phyloP scores from a whole-genome alignment of 768 basidiomycete genomes.

The Serpula lacrymans region DNA sequence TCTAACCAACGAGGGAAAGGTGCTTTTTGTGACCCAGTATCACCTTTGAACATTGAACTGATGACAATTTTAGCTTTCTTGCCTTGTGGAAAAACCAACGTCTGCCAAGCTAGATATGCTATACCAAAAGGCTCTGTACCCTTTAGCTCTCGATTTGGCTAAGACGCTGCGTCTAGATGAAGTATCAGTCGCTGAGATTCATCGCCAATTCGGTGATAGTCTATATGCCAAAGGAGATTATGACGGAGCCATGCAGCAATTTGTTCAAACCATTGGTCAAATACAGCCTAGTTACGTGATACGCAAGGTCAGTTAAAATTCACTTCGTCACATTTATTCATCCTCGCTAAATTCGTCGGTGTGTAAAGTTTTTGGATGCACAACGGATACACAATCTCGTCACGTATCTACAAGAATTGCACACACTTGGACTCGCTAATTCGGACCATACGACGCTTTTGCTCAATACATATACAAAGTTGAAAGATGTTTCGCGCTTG shows the following conservation, averaged over 20 bases:
- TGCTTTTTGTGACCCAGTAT: slow-evolving; percentile 28
- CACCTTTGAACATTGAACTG: slow-evolving; percentile 1
- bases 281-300: slow-evolving; percentile 95
- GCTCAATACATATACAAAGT: slow-evolving; percentile 96
- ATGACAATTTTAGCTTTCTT: slow-evolving; percentile 44
- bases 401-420: slow-evolving; percentile 93
- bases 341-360: background rate
- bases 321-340: background rate
- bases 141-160: slow-evolving; percentile 80
- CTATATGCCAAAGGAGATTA: slow-evolving; percentile 89
- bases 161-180: slow-evolving; percentile 73
- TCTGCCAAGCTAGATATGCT: slow-evolving; percentile 83
- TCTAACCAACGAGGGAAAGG: slow-evolving; percentile 74
- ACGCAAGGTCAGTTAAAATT: slow-evolving; percentile 64
- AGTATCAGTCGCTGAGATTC: slow-evolving; percentile 80
- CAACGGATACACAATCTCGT: slow-evolving; percentile 95
- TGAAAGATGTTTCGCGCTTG: slow-evolving; percentile 84
- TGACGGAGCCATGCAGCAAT: slow-evolving; percentile 92
- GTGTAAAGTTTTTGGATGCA: slow-evolving; percentile 84
- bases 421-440: slow-evolving; percentile 85
- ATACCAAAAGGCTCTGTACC: slow-evolving; percentile 75
- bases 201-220: slow-evolving; percentile 87
- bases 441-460: slow-evolving; percentile 96
- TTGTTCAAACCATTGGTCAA: slow-evolving; percentile 83
- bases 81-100: slow-evolving; percentile 76